phyloP scores from a whole-genome alignment of 225 moss, liverwort and hornwort species.

The Pseudoscleropodium purum region DNA sequence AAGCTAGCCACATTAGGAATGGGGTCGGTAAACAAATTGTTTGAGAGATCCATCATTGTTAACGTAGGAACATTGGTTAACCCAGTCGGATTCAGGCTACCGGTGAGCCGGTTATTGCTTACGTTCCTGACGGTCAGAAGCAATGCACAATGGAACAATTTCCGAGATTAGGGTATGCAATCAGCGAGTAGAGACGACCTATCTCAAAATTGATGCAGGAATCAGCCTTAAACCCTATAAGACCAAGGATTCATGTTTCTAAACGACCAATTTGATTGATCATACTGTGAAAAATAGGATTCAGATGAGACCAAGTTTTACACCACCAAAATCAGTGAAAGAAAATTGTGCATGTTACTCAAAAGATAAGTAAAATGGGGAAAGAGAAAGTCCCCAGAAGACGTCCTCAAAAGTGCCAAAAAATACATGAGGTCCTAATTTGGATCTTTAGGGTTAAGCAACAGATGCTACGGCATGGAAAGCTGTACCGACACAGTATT shows the following conservation, averaged over 20 bases:
- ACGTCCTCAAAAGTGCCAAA: not conserved
- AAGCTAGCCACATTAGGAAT: conserved; percentile 5
- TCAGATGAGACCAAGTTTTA: not conserved
- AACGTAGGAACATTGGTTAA: conserved; percentile 2
- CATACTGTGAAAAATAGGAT: too few relatives aligned
- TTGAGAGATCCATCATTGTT: conserved; percentile 11
- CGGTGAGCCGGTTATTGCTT: not conserved
- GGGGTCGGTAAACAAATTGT: conserved; percentile 1
- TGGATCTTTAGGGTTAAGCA: not conserved
- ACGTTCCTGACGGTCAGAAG: not conserved
- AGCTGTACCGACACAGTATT: too few relatives aligned
- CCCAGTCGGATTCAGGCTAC: not conserved
- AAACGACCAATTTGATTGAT: too few relatives aligned
- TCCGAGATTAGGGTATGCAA: not conserved
- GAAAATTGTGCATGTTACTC: too few relatives aligned
- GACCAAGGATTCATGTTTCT: not conserved
- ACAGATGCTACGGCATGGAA: not conserved
- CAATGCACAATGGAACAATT: not conserved
- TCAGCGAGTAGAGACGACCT: not conserved
- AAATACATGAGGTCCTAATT: too few relatives aligned
- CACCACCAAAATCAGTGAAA: not conserved
- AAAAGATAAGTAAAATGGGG: not conserved
- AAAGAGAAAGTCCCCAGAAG: too few relatives aligned
- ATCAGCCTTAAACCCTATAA: not conserved
- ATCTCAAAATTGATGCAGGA: not conserved